Evolutionary conservation across 352 stramenopile genomes (phyloP), one percentile per base, ranked within the genome.

Genomic region (Phytophthora litchii): DNA sequence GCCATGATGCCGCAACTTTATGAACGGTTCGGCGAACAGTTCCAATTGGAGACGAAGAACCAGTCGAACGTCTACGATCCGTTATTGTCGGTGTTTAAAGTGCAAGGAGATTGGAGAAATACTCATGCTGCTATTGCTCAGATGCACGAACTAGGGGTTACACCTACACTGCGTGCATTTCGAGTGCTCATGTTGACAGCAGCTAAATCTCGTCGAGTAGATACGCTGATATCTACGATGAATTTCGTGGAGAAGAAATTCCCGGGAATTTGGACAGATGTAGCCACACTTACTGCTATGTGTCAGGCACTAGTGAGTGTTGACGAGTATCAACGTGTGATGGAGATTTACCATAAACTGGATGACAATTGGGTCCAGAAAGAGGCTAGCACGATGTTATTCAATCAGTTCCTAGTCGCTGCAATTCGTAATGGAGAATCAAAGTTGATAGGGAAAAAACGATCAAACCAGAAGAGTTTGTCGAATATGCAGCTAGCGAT

Each of bases 351-450:
- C 64, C 48, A 48, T 35, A 67, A 74, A 19, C 61, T 78, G 20
- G 68, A 86, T 17, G 19, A 42, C 6, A 14, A 68, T 1, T 90
- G 78, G 78, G 44, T 81, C 13, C 40, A 51, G 5, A 10, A 72
- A 19, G 13, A 86, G 9, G 76, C 51, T 3, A 88, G 44, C 31
- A 86, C 78, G 17, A 58, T 76, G 34, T 43, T 86, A 54, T 82
- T 74, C 34, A 89, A 85, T 54, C 78, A 88, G 51, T 88, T 89
- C 36, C 37, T 92, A 5, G 51, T 88, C 8, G 79, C 76, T 38
- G 68, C 76, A 11, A 40, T 88, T 4, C 64, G 70, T 29, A 46
- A 35, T 4, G 62, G 41, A 27, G 45, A 54, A 16, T 29, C 13
- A 45, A 19, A 23, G 12, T 16, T 43, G 10, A 56, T 44, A 3